Base-by-base conservation (phyloP, 257 asterid genomes). In the Nicotiana tomentosiformis region DNA sequence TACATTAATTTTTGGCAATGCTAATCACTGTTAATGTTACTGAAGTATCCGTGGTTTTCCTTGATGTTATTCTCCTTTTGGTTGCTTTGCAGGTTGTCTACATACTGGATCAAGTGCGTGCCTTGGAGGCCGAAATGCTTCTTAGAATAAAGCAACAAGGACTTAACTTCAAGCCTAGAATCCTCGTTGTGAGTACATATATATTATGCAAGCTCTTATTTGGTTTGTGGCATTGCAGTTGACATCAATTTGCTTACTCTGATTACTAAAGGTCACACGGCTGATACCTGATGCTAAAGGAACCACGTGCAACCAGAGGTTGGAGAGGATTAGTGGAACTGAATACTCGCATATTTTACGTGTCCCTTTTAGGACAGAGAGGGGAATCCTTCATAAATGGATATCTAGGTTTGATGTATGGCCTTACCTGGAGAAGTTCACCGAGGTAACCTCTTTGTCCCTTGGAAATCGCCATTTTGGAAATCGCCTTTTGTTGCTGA, bases 101-200 rank as follows among this genome's bases (percentile, higher is more conserved):
- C 83, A 94, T 96, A 88, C 92, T 96, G 66, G 99, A 96, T 89
- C 99, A 96, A 93, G 98, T 96, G 20, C 98, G 98, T 67, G 97
- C 99, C 62, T 56, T 96, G 93, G 99, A 96, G 90, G 86, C 81
- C 49, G 98, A 96, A 95, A 96, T 96, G 97, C 90, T 96, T 83
- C 86, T 83, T 78, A 91, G 97, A 86, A 94, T 94, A 85, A 92
- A 91, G 93, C 90, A 86, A 88, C 99, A 93, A 87, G 99, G 98
- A 83, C 89, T 96, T 81, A 77, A 90, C 77, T 85, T 93, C 86
- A 90, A 90, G 77, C 99, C 99, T 51, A 88, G 92, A 82, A 91
- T 96, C 84, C 94, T 96, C 55, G 87, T 96, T 32, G 99, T 96
- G 91, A 74, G 93, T 66, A 81, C 64, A 53, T 58, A 29, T 46